Conservation (phyloP, 2,329 filamentous ascomycete genomes). For the Fusarium buharicum region DNA sequence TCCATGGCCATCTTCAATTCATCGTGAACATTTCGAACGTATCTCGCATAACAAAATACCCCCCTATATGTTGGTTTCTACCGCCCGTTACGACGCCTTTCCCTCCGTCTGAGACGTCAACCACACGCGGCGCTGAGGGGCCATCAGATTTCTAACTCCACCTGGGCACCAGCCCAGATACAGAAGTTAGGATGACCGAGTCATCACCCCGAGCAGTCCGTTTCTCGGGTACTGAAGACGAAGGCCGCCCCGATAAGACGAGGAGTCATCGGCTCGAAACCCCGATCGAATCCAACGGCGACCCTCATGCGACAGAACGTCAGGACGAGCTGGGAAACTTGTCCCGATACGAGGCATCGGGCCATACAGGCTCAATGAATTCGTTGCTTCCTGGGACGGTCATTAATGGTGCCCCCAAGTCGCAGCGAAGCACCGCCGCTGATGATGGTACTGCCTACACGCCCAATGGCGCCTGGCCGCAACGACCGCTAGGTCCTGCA, state of each 20-base stretch:
- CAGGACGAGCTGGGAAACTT: constrained; percentile 61
- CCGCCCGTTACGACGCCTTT: constrained; percentile 9
- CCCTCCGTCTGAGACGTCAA: constrained; percentile 21
- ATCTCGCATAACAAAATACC: constrained; percentile 27
- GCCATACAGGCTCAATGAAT: constrained; percentile 55
- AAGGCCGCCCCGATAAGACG: constrained; percentile 55
- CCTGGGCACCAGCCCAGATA: constrained; percentile 28
- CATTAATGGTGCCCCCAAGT: constrained; percentile 56
- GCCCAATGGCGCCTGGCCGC: constrained; percentile 58
- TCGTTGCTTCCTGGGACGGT: constrained; percentile 55
- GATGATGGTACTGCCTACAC: constrained; percentile 45
- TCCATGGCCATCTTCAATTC: constrained; percentile 42
- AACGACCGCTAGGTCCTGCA: constrained; percentile 74
- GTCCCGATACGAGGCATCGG: constrained; percentile 56
- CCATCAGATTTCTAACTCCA: constrained; percentile 33
- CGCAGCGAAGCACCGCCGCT: constrained; percentile 52
- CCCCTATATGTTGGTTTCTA: constrained; percentile 21
- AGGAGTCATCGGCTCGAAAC: constrained; percentile 52
- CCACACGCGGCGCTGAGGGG: constrained; percentile 36
- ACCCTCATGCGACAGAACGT: constrained; percentile 59
- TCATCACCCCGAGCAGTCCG: constrained; percentile 66
- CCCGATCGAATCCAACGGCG: constrained; percentile 47
- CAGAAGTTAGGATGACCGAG: constrained; percentile 54
- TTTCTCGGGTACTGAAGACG: constrained; percentile 63
- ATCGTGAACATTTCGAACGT: constrained; percentile 31